These are phyloP conservation scores for Didymella segeticola DNA, from an alignment of 2,329 filamentous ascomycete genomes.

Conservation along the genomic window DNA sequence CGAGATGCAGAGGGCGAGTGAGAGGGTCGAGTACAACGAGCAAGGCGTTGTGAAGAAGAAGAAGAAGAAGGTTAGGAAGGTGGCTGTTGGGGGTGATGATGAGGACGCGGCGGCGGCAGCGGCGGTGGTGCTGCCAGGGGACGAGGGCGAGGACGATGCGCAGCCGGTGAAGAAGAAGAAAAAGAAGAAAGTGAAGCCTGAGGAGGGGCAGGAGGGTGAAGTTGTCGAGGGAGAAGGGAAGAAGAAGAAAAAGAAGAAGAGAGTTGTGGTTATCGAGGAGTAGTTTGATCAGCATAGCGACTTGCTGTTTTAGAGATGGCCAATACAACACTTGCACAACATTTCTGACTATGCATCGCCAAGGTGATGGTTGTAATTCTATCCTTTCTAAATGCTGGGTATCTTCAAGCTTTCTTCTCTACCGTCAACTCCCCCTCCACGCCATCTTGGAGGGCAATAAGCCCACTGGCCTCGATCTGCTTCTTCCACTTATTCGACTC, in stretches of 20 bases:
- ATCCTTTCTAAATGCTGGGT: neutral
- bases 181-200: conserved; percentile 51
- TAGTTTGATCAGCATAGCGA: neutral
- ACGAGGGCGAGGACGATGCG: conserved; percentile 21
- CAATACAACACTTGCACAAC: neutral
- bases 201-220: conserved; percentile 22
- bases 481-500: conserved; percentile 81
- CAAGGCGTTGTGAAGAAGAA: conserved; percentile 71
- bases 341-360: neutral
- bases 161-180: conserved; percentile 47
- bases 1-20: conserved; percentile 86
- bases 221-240: conserved; percentile 37
- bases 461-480: conserved; percentile 66
- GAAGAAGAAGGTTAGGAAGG: conserved; percentile 57
- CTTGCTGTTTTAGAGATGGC: neutral
- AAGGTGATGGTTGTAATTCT: neutral
- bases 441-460: conserved; percentile 37
- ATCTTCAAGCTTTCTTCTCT: conserved; percentile 22
- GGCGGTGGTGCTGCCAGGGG: conserved; percentile 50
- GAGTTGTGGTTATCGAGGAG: conserved; percentile 45
- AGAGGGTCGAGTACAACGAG: conserved; percentile 73
- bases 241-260: conserved; percentile 52
- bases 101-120: neutral
- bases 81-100: conserved; percentile 62
- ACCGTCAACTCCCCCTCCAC: conserved; percentile 29